phyloP scores from a whole-genome alignment of 768 basidiomycete species.

The Rhizopogon vulgaris region DNA sequence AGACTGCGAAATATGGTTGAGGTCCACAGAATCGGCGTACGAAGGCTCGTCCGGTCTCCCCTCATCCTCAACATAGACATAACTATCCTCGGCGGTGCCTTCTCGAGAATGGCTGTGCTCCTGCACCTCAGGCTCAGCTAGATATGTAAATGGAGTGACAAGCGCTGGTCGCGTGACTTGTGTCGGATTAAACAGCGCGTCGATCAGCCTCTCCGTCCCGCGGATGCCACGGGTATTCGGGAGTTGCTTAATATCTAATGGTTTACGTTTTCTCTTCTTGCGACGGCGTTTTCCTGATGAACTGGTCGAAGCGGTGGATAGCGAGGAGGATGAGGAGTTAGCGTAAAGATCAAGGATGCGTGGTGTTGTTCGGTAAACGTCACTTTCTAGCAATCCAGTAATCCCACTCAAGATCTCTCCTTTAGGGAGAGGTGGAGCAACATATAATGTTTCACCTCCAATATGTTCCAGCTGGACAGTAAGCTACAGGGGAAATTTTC shows the following conservation, averaged over 20 bases:
- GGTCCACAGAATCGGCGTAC: conserved; percentile 17
- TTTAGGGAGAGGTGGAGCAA: conserved; percentile 62
- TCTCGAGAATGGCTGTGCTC: background rate
- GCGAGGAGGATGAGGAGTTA: conserved; percentile 25
- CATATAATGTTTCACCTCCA: conserved; percentile 49
- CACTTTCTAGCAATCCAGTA: conserved; percentile 52
- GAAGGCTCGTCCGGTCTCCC: conserved; percentile 11
- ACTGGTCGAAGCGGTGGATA: conserved; percentile 17
- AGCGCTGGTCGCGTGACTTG: conserved; percentile 28
- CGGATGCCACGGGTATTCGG: conserved; percentile 52
- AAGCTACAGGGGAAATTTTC: conserved; percentile 31
- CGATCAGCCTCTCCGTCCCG: conserved; percentile 69
- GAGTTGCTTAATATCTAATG: conserved; percentile 31
- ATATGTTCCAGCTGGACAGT: conserved; percentile 52
- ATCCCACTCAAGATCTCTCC: conserved; percentile 71
- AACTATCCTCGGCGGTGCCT: background rate
- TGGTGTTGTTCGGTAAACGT: conserved; percentile 47
- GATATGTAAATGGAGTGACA: conserved; percentile 33
- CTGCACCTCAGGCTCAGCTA: conserved; percentile 18
- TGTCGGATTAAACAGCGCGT: conserved; percentile 73
- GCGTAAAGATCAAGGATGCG: conserved; percentile 43
- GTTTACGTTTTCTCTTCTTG: conserved; percentile 19
- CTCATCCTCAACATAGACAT: background rate
- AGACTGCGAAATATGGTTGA: background rate
- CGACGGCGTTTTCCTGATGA: conserved; percentile 6